Conservation (phyloP, 257 asterid genomes). For the Perilla frutescens region DNA sequence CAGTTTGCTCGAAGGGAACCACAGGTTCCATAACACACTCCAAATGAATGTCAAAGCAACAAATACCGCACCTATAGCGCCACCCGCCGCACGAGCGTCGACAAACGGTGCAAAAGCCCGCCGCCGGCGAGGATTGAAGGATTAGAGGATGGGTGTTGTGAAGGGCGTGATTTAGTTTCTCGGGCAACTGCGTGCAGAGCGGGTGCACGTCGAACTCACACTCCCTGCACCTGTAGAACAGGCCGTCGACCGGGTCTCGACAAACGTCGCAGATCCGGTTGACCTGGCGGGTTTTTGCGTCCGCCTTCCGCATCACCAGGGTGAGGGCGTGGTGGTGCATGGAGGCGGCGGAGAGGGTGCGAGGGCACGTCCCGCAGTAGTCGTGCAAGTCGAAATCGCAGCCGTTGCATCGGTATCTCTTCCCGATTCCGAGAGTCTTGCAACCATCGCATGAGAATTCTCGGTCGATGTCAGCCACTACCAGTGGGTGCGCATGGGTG, state of each 20-base stretch:
- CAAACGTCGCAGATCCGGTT: constrained; percentile 48
- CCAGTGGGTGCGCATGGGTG: constrained; percentile 47
- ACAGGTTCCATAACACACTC: constrained; percentile 45
- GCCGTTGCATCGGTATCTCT: constrained; percentile 43
- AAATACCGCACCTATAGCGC: constrained; percentile 48
- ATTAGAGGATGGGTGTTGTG: constrained; percentile 46
- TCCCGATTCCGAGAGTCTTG: constrained; percentile 47
- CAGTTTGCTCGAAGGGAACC: constrained; percentile 8
- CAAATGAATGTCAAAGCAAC: constrained; percentile 49
- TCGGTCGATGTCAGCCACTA: not conserved
- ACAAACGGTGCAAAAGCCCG: constrained; percentile 41
- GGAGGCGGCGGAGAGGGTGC: constrained; percentile 36
- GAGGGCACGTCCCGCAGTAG: constrained; percentile 56
- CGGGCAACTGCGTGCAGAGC: constrained; percentile 53
- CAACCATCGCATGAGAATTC: constrained; percentile 52
- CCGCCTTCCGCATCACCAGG: constrained; percentile 35
- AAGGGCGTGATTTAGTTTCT: constrained; percentile 45
- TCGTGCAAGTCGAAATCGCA: constrained; percentile 60
- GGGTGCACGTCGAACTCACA: constrained; percentile 63
- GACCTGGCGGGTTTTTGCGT: constrained; percentile 13
- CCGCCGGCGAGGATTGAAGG: constrained; percentile 5
- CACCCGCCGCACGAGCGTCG: constrained; percentile 34
- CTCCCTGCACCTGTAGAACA: constrained; percentile 53
- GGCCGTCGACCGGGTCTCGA: constrained; percentile 50
- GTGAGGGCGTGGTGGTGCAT: constrained; percentile 53